These are phyloP conservation scores for Brassica cretica DNA, from an alignment of 345 rosid genomes.

Conservation along the genomic window DNA sequence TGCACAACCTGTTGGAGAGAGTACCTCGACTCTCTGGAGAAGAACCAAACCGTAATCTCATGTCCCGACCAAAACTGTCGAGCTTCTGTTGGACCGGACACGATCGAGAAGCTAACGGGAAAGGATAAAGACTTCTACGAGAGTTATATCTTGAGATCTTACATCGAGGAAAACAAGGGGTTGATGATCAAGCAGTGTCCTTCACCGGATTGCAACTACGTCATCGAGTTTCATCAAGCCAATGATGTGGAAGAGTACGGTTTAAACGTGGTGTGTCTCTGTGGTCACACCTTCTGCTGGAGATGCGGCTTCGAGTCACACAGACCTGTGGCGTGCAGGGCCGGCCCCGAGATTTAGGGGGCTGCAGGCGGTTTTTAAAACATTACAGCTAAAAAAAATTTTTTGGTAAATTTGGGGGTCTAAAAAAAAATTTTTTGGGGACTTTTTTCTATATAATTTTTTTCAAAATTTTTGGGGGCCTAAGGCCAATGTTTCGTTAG, in stretches of 20 bases:
- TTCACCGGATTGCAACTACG: constrained; percentile 2
- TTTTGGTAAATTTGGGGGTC: too few relatives aligned
- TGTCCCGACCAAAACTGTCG: constrained; percentile 25
- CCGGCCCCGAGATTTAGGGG: too few relatives aligned
- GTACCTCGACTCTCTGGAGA: neutral
- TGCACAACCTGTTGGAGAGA: constrained; percentile 16
- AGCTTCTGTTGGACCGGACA: constrained; percentile 25
- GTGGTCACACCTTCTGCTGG: constrained; percentile 35
- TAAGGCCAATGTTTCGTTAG: too few relatives aligned
- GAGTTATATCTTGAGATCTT: constrained; percentile 15
- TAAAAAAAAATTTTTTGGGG: too few relatives aligned
- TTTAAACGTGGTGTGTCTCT: constrained; percentile 27
- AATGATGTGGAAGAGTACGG: neutral
- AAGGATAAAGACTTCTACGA: constrained; percentile 4
- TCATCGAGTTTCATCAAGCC: neutral
- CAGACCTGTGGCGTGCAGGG: constrained; percentile 36
- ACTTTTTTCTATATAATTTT: too few relatives aligned
- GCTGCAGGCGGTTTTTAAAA: too few relatives aligned
- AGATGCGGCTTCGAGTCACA: constrained; percentile 34
- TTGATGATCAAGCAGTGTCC: constrained; percentile 27
- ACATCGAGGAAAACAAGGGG: neutral
- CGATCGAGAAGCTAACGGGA: constrained; percentile 15
- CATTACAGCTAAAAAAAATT: too few relatives aligned
- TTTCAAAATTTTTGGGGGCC: too few relatives aligned
- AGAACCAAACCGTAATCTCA: neutral